These are phyloP conservation scores for Carex arenaria DNA, from an alignment of 202 grass and related monocot species.

Conservation along the genomic window DNA sequence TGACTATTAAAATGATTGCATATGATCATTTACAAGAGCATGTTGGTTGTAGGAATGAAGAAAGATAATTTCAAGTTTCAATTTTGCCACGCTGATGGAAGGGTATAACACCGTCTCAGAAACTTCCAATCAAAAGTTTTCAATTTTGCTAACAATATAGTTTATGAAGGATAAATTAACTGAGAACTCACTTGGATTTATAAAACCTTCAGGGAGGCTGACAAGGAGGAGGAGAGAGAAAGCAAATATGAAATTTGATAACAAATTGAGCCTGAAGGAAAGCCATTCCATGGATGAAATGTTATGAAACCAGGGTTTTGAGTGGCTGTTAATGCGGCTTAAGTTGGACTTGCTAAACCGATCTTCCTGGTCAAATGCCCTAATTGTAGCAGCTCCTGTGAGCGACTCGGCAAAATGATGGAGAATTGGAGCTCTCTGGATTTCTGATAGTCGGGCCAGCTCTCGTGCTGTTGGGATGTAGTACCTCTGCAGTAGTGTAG, in stretches of 20 bases:
- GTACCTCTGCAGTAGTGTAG: constrained; percentile 59
- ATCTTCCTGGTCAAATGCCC: constrained; percentile 78
- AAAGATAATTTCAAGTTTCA: background rate
- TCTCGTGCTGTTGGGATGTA: constrained; percentile 95
- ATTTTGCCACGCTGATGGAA: background rate
- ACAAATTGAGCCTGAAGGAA: constrained; percentile 82
- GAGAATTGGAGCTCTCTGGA: constrained; percentile 91
- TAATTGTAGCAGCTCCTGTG: constrained; percentile 78
- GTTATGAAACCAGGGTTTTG: constrained; percentile 85
- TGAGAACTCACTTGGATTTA: constrained; percentile 90
- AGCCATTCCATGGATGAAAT: constrained; percentile 83
- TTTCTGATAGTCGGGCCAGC: constrained; percentile 69
- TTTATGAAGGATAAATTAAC: constrained; percentile 9
- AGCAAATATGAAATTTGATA: constrained; percentile 90
- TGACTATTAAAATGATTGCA: background rate
- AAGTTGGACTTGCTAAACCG: constrained; percentile 87
- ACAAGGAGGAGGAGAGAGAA: constrained; percentile 83
- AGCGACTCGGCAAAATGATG: constrained; percentile 96
- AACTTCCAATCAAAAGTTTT: background rate
- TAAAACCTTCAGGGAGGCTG: constrained; percentile 95
- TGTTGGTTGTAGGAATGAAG: background rate
- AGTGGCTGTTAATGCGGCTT: constrained; percentile 63
- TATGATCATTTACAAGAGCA: background rate
- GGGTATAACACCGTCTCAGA: background rate
- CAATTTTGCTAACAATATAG: background rate